These are phyloP conservation scores for Boletus tomentosulus DNA, from an alignment of 768 basidiomycete species.

Conservation along the genomic window DNA sequence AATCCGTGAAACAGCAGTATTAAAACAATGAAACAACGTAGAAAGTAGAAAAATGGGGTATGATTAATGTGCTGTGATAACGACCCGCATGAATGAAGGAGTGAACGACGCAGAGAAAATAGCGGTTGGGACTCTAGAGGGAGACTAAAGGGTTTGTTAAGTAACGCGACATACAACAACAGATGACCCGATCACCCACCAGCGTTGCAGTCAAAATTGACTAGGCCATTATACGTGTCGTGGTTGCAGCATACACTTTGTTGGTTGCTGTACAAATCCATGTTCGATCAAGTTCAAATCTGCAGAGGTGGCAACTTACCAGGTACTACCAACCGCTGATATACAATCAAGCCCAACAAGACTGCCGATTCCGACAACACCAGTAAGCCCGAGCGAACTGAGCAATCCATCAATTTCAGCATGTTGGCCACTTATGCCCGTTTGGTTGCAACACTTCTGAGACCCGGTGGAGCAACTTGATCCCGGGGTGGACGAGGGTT, in stretches of 20 bases:
- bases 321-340: slow-evolving; percentile 28
- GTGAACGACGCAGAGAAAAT: slow-evolving; percentile 5
- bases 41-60: slow-evolving; percentile 10
- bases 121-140: slow-evolving; percentile 6
- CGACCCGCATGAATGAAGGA: slow-evolving; percentile 12
- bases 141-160: slow-evolving; percentile 13
- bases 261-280: slow-evolving; percentile 21
- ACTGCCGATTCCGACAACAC: background rate
- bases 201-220: slow-evolving; percentile 39
- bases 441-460: slow-evolving; percentile 17
- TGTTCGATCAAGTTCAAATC: background rate
- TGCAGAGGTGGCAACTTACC: slow-evolving; percentile 8
- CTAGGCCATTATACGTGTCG: slow-evolving; percentile 32
- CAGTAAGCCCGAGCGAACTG: background rate
- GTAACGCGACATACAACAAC: background rate
- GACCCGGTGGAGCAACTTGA: slow-evolving; percentile 16
- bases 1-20: background rate
- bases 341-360: slow-evolving; percentile 32
- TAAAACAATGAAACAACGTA: background rate
- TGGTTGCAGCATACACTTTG: slow-evolving; percentile 40
- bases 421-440: accelerated
- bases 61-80: slow-evolving; percentile 7
- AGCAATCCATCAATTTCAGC: background rate
- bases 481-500: background rate
- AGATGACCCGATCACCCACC: slow-evolving; percentile 20